A percentile compares a stretch with the other conserved stretches of the same genome.
Evolutionary conservation across 2,329 filamentous ascomycete genomes (phyloP).

Genomic region (Fonsecaea nubica): DNA sequence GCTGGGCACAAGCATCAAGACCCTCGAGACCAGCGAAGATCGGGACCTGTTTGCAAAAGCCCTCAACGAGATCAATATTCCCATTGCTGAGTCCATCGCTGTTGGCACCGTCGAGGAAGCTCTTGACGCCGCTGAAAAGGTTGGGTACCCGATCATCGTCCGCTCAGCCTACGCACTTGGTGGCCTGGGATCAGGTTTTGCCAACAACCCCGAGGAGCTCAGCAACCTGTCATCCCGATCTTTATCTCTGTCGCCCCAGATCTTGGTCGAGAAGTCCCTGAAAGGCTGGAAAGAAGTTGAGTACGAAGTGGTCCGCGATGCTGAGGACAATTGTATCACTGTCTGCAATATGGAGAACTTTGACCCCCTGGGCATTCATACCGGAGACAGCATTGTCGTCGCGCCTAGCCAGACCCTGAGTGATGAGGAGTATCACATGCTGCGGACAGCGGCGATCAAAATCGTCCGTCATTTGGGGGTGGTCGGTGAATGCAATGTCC

Average conservation of each 20-base stretch:
- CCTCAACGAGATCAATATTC: conserved; percentile 95
- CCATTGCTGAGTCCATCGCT: conserved; percentile 94
- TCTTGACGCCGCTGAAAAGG: conserved; percentile 79
- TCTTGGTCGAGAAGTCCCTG: conserved; percentile 96
- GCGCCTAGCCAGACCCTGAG: conserved; percentile 95
- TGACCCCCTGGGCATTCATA: conserved; percentile 95
- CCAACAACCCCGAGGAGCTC: conserved; percentile 90
- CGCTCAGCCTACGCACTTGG: conserved; percentile 95
- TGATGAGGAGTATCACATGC: conserved; percentile 99
- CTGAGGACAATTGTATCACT: conserved; percentile 97
- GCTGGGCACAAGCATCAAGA: conserved; percentile 91
- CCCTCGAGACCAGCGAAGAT: conserved; percentile 92
- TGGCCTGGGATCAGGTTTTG: conserved; percentile 95
- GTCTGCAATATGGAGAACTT: conserved; percentile 99
- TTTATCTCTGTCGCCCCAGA: conserved; percentile 91
- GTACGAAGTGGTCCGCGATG: conserved; percentile 97
- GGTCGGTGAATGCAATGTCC: conserved; percentile 97
- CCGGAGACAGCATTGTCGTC: conserved; percentile 97
- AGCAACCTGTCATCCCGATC: conserved; percentile 92
- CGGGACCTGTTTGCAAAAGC: conserved; percentile 95
- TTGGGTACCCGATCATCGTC: conserved; percentile 98
- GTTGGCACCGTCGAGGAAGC: conserved; percentile 92
- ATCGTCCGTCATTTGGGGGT: conserved; percentile 96
- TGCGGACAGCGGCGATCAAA: conserved; percentile 95
- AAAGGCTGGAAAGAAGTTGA: conserved; percentile 99